Evolutionary conservation across 805 yeast genomes (phyloP), one percentile per base, ranked within the genome.

Genomic region (Yarrowia deformans): DNA sequence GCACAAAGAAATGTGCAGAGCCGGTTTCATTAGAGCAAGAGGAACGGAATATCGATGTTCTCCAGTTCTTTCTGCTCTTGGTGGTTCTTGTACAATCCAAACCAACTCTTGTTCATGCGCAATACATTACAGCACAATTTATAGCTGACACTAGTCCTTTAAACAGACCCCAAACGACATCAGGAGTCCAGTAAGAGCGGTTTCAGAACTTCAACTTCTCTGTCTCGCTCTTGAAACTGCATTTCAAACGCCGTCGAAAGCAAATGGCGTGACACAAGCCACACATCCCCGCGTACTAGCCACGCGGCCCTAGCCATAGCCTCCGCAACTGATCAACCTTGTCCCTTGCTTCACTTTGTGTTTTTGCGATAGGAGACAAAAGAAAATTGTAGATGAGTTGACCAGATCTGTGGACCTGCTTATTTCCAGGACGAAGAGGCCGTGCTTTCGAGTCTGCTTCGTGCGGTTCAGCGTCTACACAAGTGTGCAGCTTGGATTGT

Each of bases 221-320:
- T 14, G 32, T 3, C 35, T 8, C 3, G 9, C 8, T 4, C 19
- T 8, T 16, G 16, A 2, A 48, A 8, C 18, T 49, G 37, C 54
- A 50, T 34, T 32, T 10, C 12, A 35, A 32, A 35, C 29, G 32
- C 23, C 32, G 7, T 19, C n/a, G 37, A 32, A 39, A 32, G 39
- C 58, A 52, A 37, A 37, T 52, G 58, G 43, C 32, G 42, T 52
- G 43, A 52, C 42, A 50, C 56, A 34, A 32, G 58, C 43, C 58
- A 35, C 58, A 23, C 29, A 19, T 37, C 58, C 58, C 58, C 43
- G 19, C 60, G 23, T 16, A 54, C 60, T 35, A 39, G 60, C 60
- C 60, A 54, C 58, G 35, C 54, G 4, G 16, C 56, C 19, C 29
- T 16, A 50, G 56, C 56, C 56, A 50, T 42, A 49, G 40, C 10